phyloP scores from a whole-genome alignment of 352 stramenopile genomes.

The Peronospora belbahrii region DNA sequence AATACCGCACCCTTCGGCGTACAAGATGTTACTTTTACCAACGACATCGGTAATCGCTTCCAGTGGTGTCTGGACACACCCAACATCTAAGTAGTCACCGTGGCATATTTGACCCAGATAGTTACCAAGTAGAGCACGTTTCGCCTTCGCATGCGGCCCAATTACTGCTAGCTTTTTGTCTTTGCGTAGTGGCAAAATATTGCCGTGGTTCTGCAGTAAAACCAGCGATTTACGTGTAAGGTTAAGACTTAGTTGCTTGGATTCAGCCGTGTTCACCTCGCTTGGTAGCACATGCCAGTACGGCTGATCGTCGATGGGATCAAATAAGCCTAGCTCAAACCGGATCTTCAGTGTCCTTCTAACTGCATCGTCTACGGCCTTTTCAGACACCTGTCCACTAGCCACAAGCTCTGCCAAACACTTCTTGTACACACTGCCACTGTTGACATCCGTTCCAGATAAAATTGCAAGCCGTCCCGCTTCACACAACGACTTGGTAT shows the following conservation, averaged over 20 bases:
- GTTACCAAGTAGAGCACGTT: slow-evolving; percentile 65
- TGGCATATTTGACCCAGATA: slow-evolving; percentile 85
- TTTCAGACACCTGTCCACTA: slow-evolving; percentile 38
- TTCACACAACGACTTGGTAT: slow-evolving; percentile 65
- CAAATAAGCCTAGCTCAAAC: slow-evolving; percentile 90
- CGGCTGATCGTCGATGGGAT: slow-evolving; percentile 73
- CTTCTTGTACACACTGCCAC: slow-evolving; percentile 66
- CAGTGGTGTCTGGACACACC: slow-evolving; percentile 61
- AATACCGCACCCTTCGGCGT: slow-evolving; percentile 41
- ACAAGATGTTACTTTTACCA: slow-evolving; percentile 31
- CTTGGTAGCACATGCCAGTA: slow-evolving; percentile 66
- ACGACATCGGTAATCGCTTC: slow-evolving; percentile 49
- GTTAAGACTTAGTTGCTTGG: slow-evolving; percentile 60
- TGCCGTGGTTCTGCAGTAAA: slow-evolving; percentile 87
- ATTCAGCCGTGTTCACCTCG: slow-evolving; percentile 61
- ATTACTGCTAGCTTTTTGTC: slow-evolving; percentile 59
- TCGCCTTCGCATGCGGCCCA: slow-evolving; percentile 66
- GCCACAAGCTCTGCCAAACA: slow-evolving; percentile 58
- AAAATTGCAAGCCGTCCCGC: slow-evolving; percentile 49
- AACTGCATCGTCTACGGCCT: slow-evolving; percentile 52
- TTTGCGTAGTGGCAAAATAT: slow-evolving; percentile 59
- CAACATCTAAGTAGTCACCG: slow-evolving; percentile 54
- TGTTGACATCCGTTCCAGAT: slow-evolving; percentile 86
- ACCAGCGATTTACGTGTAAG: slow-evolving; percentile 87
- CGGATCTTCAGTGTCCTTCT: slow-evolving; percentile 73